phyloP scores from a whole-genome alignment of 495 filamentous ascomycete genomes.

The Lasiosphaeria hispida region DNA sequence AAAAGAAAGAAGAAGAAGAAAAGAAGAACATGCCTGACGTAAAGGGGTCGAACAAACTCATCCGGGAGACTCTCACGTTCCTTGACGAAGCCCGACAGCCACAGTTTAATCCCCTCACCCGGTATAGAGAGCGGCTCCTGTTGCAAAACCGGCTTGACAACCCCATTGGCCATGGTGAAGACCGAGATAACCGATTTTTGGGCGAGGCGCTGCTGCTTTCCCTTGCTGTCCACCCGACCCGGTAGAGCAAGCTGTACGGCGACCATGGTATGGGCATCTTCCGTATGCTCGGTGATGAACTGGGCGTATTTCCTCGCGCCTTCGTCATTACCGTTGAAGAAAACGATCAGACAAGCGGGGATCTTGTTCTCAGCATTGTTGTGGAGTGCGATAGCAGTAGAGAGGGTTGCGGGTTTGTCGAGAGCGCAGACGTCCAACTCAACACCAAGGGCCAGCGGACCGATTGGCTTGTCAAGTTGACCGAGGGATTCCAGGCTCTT shows the following conservation, averaged over 20 bases:
- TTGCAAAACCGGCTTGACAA: not conserved
- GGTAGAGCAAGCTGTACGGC: not conserved
- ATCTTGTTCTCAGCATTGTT: not conserved
- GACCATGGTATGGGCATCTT: not conserved
- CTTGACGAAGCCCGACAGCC: constrained; percentile 7
- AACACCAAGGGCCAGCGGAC: constrained; percentile 1
- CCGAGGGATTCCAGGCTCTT: not conserved
- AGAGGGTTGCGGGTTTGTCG: too few species aligned
- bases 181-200: constrained; percentile 2
- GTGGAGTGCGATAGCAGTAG: not conserved
- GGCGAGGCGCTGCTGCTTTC: not conserved
- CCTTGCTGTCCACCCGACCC: not conserved
- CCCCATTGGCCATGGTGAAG: not conserved
- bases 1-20: constrained; percentile 3
- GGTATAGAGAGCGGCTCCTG: constrained; percentile 6
- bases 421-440: not conserved
- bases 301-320: not conserved
- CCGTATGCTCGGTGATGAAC: not conserved
- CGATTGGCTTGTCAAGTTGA: not conserved
- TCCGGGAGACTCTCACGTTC: constrained; percentile 4
- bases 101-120: constrained; percentile 3
- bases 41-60: constrained; percentile 2
- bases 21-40: constrained; percentile 7
- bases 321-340: not conserved
- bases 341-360: not conserved